Percentiles rank a stretch among this genome's conserved stretches.
Conservation (phyloP, 2,329 filamentous ascomycete genomes). For the Gliomastix tumulicola region DNA sequence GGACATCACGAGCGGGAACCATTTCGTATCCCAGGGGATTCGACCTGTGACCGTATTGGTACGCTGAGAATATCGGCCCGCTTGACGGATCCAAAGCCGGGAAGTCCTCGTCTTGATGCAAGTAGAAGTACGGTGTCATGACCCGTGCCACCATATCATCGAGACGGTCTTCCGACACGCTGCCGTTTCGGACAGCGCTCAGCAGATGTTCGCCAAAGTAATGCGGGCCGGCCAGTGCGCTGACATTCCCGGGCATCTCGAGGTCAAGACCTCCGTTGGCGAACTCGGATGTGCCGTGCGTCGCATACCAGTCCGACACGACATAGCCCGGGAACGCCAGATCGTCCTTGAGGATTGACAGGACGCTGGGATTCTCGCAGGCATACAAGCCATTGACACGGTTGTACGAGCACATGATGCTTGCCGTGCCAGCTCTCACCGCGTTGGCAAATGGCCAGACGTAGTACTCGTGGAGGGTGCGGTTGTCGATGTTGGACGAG, state of each 20-base stretch:
- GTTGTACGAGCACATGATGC: slow-evolving; percentile 21
- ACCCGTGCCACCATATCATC: slow-evolving; percentile 15
- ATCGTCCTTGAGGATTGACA: slow-evolving; percentile 39
- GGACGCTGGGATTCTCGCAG: slow-evolving; percentile 39
- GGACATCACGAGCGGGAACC: slow-evolving; percentile 17
- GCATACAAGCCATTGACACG: slow-evolving; percentile 36
- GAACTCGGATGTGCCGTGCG: slow-evolving; percentile 29
- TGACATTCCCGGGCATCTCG: slow-evolving; percentile 41
- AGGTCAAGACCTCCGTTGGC: slow-evolving; percentile 32
- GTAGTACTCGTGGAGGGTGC: slow-evolving; percentile 20
- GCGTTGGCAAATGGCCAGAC: slow-evolving; percentile 19
- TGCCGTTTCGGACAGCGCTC: neutral
- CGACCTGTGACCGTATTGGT: slow-evolving; percentile 17
- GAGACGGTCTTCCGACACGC: slow-evolving; percentile 36
- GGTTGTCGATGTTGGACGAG: slow-evolving; percentile 13
- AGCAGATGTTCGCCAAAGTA: slow-evolving; percentile 1
- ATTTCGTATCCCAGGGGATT: slow-evolving; percentile 25
- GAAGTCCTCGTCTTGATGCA: slow-evolving; percentile 40
- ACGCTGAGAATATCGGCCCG: neutral
- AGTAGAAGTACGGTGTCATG: slow-evolving; percentile 46
- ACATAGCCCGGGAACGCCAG: slow-evolving; percentile 42
- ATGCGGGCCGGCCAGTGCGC: slow-evolving; percentile 32
- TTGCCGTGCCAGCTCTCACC: slow-evolving; percentile 15
- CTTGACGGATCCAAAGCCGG: slow-evolving; percentile 12
- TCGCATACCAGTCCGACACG: slow-evolving; percentile 34